A percentile compares a stretch with the other conserved stretches of the same genome.
Conservation (phyloP, 176 grass and related monocot species). For the bread wheat (Triticum aestivum) region DNA sequence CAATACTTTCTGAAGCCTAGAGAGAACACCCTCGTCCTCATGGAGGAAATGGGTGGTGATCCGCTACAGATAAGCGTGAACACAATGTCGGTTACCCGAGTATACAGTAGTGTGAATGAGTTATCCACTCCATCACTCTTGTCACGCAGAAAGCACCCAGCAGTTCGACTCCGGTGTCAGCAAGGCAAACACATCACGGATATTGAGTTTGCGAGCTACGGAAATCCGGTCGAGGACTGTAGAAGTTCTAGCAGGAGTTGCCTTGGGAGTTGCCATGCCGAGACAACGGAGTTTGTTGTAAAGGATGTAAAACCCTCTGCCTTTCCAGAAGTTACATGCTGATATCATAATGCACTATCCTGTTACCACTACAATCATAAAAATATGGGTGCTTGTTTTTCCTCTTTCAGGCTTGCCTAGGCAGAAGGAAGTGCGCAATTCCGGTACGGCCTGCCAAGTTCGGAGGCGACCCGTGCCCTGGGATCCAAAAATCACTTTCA, state of each 20-base stretch:
- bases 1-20: slow-evolving; percentile 48
- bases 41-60: slow-evolving; percentile 68
- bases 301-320: slow-evolving; percentile 38
- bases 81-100: slow-evolving; percentile 42
- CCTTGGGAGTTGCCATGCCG: slow-evolving; percentile 39
- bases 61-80: slow-evolving; percentile 63
- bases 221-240: slow-evolving; percentile 36
- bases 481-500: slow-evolving; percentile 38
- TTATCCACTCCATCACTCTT: slow-evolving; percentile 11
- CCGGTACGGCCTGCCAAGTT: slow-evolving; percentile 30
- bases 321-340: background rate
- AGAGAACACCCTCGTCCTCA: slow-evolving; percentile 57
- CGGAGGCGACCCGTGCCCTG: slow-evolving; percentile 43
- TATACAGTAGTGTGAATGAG: slow-evolving; percentile 27
- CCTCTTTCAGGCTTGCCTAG: slow-evolving; percentile 42
- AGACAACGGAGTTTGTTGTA: slow-evolving; percentile 21
- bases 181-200: slow-evolving; percentile 33
- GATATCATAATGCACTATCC: background rate
- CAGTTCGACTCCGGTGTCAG: slow-evolving; percentile 36
- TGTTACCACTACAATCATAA: background rate
- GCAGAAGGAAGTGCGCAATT: slow-evolving; percentile 44
- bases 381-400: background rate
- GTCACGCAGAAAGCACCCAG: slow-evolving; percentile 29
- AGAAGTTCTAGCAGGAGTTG: slow-evolving; percentile 9
- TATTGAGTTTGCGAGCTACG: slow-evolving; percentile 55